Percentiles rank a stretch among this genome's conserved stretches.
phyloP scores from a whole-genome alignment of 495 filamentous ascomycete genomes.

The Hypoxylon perforatum region DNA sequence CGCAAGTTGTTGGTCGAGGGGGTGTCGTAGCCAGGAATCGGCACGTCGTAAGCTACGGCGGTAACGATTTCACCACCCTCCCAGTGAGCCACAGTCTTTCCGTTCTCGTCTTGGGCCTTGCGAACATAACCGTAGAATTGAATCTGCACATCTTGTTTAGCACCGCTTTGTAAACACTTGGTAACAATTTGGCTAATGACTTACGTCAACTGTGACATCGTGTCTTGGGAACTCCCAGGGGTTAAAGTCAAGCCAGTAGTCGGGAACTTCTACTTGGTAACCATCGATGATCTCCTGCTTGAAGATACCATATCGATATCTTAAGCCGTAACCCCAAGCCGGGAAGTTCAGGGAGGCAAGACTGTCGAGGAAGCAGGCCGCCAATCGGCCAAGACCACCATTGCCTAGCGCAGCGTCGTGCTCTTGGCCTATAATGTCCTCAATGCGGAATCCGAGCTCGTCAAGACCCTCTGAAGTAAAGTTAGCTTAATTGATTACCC shows the following conservation, averaged over 20 bases:
- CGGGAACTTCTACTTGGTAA: constrained; percentile 96
- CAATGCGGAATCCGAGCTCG: constrained; percentile 94
- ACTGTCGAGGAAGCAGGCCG: constrained; percentile 96
- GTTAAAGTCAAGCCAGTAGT: constrained; percentile 99
- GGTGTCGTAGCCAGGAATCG: constrained; percentile 90
- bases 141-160: constrained; percentile 60
- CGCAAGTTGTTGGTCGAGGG: constrained; percentile 95
- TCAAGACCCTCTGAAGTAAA: constrained; percentile 72
- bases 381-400: constrained; percentile 92
- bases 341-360: constrained; percentile 93
- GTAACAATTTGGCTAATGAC: constrained; percentile 19
- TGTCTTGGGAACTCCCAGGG: constrained; percentile 98
- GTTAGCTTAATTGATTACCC: constrained; percentile 10
- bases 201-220: constrained; percentile 87
- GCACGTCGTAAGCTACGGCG: constrained; percentile 94
- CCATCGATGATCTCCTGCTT: constrained; percentile 99
- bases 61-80: constrained; percentile 93
- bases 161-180: not conserved
- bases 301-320: constrained; percentile 98
- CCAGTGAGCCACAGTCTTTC: constrained; percentile 79
- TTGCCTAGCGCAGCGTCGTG: constrained; percentile 97
- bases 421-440: constrained; percentile 94
- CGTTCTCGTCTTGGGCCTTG: constrained; percentile 76
- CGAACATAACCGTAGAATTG: constrained; percentile 91
- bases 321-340: constrained; percentile 95